A percentile compares a stretch with the other conserved stretches of the same genome.
Conservation (phyloP, 2,329 filamentous ascomycete genomes). For the Geosmithia putterillii region DNA sequence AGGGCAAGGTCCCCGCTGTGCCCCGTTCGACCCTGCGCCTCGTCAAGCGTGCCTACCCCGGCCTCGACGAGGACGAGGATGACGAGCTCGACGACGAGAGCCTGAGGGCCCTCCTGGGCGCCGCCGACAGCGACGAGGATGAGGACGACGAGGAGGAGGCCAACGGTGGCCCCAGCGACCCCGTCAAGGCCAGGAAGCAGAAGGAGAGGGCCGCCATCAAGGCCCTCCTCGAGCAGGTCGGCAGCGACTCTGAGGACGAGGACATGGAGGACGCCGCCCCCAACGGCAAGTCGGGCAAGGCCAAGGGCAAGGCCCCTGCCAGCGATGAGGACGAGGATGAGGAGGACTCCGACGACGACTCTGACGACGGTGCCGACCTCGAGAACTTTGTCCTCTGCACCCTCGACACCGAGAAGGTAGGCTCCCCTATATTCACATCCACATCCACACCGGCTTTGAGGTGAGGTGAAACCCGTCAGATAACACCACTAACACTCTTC, state of each 20-base stretch:
- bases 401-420: slow-evolving; percentile 81
- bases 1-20: slow-evolving; percentile 46
- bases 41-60: slow-evolving; percentile 56
- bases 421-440: slow-evolving; percentile 8
- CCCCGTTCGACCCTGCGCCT: slow-evolving; percentile 84
- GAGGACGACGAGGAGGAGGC: slow-evolving; percentile 51
- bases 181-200: slow-evolving; percentile 78
- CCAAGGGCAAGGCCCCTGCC: slow-evolving; percentile 62
- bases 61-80: slow-evolving; percentile 43
- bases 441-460: too few relatives aligned
- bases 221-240: slow-evolving; percentile 61
- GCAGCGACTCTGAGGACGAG: slow-evolving; percentile 49
- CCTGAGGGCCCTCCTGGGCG: slow-evolving; percentile 35
- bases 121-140: slow-evolving; percentile 37
- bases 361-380: slow-evolving; percentile 52
- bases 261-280: slow-evolving; percentile 62
- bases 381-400: slow-evolving; percentile 95
- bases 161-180: slow-evolving; percentile 87
- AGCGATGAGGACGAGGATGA: slow-evolving; percentile 44
- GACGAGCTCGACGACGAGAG: slow-evolving; percentile 58
- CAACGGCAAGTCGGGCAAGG: slow-evolving; percentile 42
- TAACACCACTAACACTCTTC: slow-evolving; percentile 11
- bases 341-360: slow-evolving; percentile 43
- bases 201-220: slow-evolving; percentile 65
- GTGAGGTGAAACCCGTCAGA: neutral